Evolutionary conservation across 257 asterid species (phyloP).

Genomic region (Primulina tabacum): DNA sequence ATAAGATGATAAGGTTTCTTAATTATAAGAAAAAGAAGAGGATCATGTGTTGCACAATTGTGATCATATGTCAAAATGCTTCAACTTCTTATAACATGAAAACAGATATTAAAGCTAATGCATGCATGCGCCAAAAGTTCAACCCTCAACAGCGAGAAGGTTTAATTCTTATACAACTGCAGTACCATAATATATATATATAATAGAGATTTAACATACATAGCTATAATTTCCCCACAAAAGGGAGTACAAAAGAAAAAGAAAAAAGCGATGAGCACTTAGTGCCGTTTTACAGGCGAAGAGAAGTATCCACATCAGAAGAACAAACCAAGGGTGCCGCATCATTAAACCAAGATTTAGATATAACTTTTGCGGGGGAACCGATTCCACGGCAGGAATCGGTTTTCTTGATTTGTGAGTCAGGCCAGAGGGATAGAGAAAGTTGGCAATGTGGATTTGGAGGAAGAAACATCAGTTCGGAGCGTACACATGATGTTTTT

Average conservation of each 20-base stretch:
- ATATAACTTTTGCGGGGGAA: not conserved
- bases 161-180: not conserved
- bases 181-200: not conserved
- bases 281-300: constrained; percentile 39
- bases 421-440: constrained; percentile 44
- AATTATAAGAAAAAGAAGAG: not conserved
- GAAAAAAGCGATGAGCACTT: not conserved
- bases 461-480: constrained; percentile 16
- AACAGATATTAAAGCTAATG: not conserved
- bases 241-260: not conserved
- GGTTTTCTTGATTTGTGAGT: constrained; percentile 18
- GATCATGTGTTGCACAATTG: not conserved
- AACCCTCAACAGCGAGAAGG: not conserved
- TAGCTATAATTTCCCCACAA: not conserved
- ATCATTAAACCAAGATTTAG: constrained; percentile 24
- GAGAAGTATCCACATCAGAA: constrained; percentile 58
- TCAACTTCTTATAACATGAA: constrained; percentile 7
- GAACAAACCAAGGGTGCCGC: constrained; percentile 22
- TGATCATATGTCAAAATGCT: not conserved
- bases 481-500: constrained; percentile 5
- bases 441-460: constrained; percentile 40
- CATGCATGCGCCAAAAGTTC: constrained; percentile 1
- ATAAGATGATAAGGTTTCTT: no score
- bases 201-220: not conserved
- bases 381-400: not conserved